Conservation (phyloP, 208 protist species). For the Trypanosoma theileri region DNA sequence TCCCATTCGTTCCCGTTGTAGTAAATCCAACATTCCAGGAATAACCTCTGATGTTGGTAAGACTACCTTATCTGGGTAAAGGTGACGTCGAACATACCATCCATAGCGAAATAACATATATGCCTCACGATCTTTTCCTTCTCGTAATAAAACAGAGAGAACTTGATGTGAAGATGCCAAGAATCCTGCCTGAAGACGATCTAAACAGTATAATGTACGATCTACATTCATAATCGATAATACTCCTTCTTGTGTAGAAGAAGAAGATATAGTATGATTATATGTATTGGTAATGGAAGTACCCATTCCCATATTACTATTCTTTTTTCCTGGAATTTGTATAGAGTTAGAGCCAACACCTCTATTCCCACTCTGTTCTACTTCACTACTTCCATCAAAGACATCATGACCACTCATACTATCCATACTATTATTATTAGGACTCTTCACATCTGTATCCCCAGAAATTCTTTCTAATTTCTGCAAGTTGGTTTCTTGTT, state of each 20-base stretch:
- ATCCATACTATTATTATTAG: slow-evolving; percentile 23
- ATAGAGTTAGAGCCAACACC: too few relatives aligned
- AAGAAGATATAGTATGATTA: too few relatives aligned
- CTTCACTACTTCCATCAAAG: slow-evolving; percentile 29
- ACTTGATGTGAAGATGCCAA: slow-evolving; percentile 34
- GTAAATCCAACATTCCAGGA: slow-evolving; percentile 25
- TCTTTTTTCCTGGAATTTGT: too few relatives aligned
- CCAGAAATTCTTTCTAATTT: background rate
- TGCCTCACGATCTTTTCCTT: slow-evolving; percentile 65
- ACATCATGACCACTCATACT: slow-evolving; percentile 4
- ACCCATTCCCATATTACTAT: background rate
- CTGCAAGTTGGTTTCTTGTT: background rate
- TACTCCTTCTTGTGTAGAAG: background rate
- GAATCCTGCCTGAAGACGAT: slow-evolving; percentile 50
- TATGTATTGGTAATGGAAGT: background rate
- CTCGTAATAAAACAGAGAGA: slow-evolving; percentile 49
- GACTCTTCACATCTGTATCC: background rate
- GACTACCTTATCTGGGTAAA: slow-evolving; percentile 27
- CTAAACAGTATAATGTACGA: slow-evolving; percentile 7
- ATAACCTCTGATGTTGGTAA: slow-evolving; percentile 9
- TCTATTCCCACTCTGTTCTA: slow-evolving; percentile 3
- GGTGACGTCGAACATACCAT: slow-evolving; percentile 32
- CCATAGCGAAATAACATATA: slow-evolving; percentile 70
- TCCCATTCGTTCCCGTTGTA: slow-evolving; percentile 10
- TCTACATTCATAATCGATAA: background rate